phyloP scores from a whole-genome alignment of 257 asterid species.

The Handroanthus guayacan region DNA sequence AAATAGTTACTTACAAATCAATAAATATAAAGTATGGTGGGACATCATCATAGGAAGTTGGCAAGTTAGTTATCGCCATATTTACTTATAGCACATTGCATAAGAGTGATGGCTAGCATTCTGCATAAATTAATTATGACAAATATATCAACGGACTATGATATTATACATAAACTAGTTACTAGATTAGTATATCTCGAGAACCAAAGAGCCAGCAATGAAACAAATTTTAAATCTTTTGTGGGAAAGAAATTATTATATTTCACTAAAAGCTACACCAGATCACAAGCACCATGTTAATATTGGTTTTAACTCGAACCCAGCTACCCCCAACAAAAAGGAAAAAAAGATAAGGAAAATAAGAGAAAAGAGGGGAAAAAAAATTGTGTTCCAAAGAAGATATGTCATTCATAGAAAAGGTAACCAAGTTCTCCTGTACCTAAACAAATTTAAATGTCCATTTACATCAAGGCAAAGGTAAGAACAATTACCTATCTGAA shows the following conservation, averaged over 20 bases:
- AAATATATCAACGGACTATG: no score
- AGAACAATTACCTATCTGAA: no score
- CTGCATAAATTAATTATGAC: no score
- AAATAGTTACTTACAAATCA: not conserved
- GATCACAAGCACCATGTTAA: not conserved
- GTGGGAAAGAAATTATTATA: not conserved
- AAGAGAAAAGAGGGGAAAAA: not conserved
- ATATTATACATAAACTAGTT: not conserved
- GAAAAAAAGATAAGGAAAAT: no score
- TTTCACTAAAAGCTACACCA: not conserved
- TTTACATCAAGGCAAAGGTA: slow-evolving; percentile 19
- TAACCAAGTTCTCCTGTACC: slow-evolving; percentile 21
- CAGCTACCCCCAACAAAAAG: not conserved
- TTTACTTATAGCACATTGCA: no score
- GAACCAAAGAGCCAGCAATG: not conserved
- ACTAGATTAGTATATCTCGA: not conserved
- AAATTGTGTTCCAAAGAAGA: not conserved
- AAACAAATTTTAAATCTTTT: not conserved
- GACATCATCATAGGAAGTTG: no score
- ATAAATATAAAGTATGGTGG: no score
- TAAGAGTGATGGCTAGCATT: no score
- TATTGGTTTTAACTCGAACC: not conserved
- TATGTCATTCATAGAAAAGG: slow-evolving; percentile 1
- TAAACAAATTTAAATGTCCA: slow-evolving; percentile 19
- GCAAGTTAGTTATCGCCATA: no score